Evolutionary conservation across 2,329 filamentous ascomycete genomes (phyloP).

Genomic region (Cladosporium sp.): DNA sequence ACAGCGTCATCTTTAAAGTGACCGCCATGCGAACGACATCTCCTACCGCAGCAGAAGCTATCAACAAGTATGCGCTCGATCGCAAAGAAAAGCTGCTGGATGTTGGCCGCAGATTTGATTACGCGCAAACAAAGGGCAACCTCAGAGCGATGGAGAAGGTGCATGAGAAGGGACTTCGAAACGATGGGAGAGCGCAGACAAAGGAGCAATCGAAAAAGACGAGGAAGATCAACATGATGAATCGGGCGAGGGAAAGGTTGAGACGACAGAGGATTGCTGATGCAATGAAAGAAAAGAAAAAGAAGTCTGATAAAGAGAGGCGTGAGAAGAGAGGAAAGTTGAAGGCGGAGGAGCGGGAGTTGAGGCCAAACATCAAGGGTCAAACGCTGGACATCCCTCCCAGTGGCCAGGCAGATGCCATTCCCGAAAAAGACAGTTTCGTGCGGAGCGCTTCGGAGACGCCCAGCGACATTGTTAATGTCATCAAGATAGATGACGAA

Average conservation of each 20-base stretch:
- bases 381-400: no score
- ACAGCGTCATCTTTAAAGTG: conserved; percentile 72
- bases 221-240: conserved; percentile 35
- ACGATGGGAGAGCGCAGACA: conserved; percentile 31
- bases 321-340: conserved; percentile 5
- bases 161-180: conserved; percentile 36
- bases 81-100: conserved; percentile 68
- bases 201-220: conserved; percentile 36
- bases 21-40: conserved; percentile 57
- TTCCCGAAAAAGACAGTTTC: no score
- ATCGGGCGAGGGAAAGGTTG: conserved; percentile 33
- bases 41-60: conserved; percentile 61
- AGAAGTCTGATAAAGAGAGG: conserved; percentile 12
- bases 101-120: conserved; percentile 66
- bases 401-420: no score
- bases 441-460: no score
- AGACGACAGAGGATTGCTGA: conserved; percentile 16
- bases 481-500: no score
- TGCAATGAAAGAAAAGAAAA: conserved; percentile 19
- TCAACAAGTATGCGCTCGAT: conserved; percentile 59
- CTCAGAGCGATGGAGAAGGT: conserved; percentile 49
- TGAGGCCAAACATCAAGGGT: not conserved
- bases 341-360: conserved; percentile 13
- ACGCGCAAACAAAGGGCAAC: conserved; percentile 64
- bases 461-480: no score